Evolutionary conservation across 2,329 filamentous ascomycete genomes (phyloP).

Genomic region (Thielaviopsis ethacetica): DNA sequence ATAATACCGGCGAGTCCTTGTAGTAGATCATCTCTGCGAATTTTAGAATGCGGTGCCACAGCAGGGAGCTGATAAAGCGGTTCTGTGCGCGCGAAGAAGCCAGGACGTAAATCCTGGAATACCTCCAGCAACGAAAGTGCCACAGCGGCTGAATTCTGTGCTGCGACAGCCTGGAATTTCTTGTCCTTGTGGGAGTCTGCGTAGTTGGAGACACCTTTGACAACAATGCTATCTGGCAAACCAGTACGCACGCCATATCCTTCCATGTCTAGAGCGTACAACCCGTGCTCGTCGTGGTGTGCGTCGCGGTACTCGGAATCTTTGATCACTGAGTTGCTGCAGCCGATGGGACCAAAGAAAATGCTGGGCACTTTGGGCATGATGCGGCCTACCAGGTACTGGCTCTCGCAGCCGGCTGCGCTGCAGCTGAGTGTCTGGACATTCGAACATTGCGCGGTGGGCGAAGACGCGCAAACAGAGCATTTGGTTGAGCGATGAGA

Average conservation of each 20-base stretch:
- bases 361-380: not conserved
- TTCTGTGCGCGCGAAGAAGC: not conserved
- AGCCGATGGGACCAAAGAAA: not conserved
- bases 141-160: not conserved
- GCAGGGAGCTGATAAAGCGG: not conserved
- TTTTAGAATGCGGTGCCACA: not conserved
- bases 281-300: not conserved
- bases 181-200: not conserved
- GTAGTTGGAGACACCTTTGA: not conserved
- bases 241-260: not conserved
- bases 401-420: not conserved
- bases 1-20: not conserved
- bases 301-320: not conserved
- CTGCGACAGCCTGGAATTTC: not conserved
- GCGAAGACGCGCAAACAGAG: not conserved
- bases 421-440: not conserved
- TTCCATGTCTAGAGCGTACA: not conserved
- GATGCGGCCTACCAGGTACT: not conserved
- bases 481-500: not conserved
- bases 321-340: not conserved
- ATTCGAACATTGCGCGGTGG: not conserved
- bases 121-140: not conserved
- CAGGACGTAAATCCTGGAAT: not conserved
- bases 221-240: not conserved
- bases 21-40: not conserved